Conservation (phyloP, 106 monocot genomes). For the Apostasia ramifera region DNA sequence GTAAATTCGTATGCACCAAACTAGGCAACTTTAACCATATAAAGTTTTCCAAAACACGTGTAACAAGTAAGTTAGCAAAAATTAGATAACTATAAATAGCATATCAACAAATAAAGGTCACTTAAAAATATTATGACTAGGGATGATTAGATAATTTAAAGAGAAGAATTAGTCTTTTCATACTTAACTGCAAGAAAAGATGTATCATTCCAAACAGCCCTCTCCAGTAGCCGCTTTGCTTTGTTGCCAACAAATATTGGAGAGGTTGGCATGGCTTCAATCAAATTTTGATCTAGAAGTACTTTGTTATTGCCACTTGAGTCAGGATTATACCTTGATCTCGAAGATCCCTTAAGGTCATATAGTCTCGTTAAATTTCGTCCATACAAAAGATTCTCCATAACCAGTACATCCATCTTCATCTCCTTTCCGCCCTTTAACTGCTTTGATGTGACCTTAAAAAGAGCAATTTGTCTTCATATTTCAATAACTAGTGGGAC, state of each 20-base stretch:
- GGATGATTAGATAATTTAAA: neutral
- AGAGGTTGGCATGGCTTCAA: conserved; percentile 88
- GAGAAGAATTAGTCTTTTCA: neutral
- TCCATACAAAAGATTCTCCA: conserved; percentile 93
- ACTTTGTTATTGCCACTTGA: conserved; percentile 83
- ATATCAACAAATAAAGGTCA: neutral
- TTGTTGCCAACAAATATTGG: conserved; percentile 98
- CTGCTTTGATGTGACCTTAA: conserved; percentile 49
- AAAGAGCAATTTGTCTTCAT: conserved; percentile 5
- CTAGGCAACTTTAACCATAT: no score
- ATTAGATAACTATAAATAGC: neutral
- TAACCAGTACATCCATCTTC: conserved; percentile 87
- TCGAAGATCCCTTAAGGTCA: conserved; percentile 89
- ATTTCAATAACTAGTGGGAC: neutral
- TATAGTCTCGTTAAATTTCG: conserved; percentile 62
- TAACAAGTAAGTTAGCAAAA: neutral
- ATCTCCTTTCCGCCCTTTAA: conserved; percentile 69
- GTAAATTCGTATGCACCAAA: no score
- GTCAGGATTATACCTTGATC: conserved; percentile 88
- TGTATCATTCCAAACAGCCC: conserved; percentile 99
- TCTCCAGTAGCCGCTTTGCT: conserved; percentile 79
- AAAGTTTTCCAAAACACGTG: neutral
- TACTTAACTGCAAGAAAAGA: conserved; percentile 75
- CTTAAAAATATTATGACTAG: neutral
- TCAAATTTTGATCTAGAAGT: conserved; percentile 91